A percentile compares a stretch with the other conserved stretches of the same genome.
These are phyloP conservation scores for Apiotrichum laibachii DNA, from an alignment of 1,284 basidiomycete species.

Conservation along the genomic window DNA sequence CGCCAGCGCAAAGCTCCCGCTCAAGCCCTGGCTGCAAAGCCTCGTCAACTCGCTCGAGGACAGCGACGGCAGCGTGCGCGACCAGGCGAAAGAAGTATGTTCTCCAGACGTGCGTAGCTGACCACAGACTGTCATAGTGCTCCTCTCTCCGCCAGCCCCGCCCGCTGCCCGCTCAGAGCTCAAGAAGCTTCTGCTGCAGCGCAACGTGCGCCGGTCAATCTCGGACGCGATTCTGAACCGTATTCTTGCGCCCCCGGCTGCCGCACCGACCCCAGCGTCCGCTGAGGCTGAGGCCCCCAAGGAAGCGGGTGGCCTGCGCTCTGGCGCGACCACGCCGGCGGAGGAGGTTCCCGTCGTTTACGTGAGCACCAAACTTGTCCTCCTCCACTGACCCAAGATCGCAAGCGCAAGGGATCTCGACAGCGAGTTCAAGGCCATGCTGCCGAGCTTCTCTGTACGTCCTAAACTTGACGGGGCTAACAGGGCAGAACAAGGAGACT, in stretches of 20 bases:
- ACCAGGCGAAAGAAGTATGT: slow-evolving; percentile 63
- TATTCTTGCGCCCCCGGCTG: slow-evolving; percentile 40
- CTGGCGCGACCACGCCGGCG: not conserved
- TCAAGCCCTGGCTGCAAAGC: slow-evolving; percentile 73
- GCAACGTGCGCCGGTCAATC: slow-evolving; percentile 80
- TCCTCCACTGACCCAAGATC: slow-evolving; percentile 57
- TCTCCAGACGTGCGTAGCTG: not conserved
- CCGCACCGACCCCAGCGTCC: slow-evolving; percentile 1
- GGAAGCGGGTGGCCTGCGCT: slow-evolving; percentile 58
- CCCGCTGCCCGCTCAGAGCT: slow-evolving; percentile 85
- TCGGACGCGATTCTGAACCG: slow-evolving; percentile 53
- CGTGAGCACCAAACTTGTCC: slow-evolving; percentile 55
- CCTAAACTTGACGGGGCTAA: not conserved
- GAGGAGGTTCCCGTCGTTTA: slow-evolving; percentile 66
- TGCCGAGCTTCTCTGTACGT: slow-evolving; percentile 72
- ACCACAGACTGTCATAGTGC: slow-evolving; percentile 66
- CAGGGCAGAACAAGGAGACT: slow-evolving; percentile 77
- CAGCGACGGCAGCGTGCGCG: slow-evolving; percentile 82
- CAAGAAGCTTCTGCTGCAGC: slow-evolving; percentile 84
- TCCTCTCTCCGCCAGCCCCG: slow-evolving; percentile 79
- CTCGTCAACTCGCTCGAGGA: slow-evolving; percentile 87
- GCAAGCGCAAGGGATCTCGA: slow-evolving; percentile 82
- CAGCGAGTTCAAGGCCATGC: slow-evolving; percentile 74
- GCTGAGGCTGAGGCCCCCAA: slow-evolving; percentile 52
- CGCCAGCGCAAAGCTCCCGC: slow-evolving; percentile 71